Evolutionary conservation across 2,329 filamentous ascomycete genomes (phyloP), one percentile per base, ranked within the genome.

Genomic region (Colletotrichum lindemuthianum): DNA sequence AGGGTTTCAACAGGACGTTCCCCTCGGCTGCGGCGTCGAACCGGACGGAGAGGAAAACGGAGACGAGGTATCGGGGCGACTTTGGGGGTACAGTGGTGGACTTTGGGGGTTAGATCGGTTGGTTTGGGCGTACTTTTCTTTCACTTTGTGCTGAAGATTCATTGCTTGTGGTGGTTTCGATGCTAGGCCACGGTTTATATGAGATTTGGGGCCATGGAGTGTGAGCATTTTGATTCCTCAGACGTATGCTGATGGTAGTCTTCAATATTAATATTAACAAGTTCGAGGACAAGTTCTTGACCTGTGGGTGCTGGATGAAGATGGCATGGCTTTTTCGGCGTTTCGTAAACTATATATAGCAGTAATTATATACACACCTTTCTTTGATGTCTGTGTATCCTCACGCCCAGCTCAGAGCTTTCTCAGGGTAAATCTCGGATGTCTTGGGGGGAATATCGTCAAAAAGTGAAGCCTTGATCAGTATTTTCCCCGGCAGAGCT

Each of bases 1-100:
- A 63, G 2, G 76, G 74, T 0, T 75, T 76, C 57, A 72, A 71
- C 33, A 47, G 66, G 7, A 69, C 70, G 0, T 65, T 54, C 4
- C 61, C 55, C 3, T 53, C 57, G n/a, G 67, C 70, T 1, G 59
- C 47, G 5, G 56, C 55, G 8, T 57, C 59, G 9, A 63, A 55
- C 45, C 39, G 63, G 10, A 53, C 63, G 2, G n/a, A n/a, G 2
- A 57, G 58, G 12, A 48, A 49, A 11, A n/a, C 33, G 11, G 52
- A 65, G 5, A 7, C 34, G 8, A 48, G 34, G 4, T 63, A 65
- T 24, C 48, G 57, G 36, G 40, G 63, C 4, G 15, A 57, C 2
- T 65, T 65, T 10, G 63, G 47, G 32, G n/a, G 39, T 8, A 33
- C 32, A 1, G 43, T 32, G 15, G 47, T 39, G 37, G 15, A 44